Base-by-base conservation (phyloP, 1,139 yeast species). In the Suhomyces atakaporum region DNA sequence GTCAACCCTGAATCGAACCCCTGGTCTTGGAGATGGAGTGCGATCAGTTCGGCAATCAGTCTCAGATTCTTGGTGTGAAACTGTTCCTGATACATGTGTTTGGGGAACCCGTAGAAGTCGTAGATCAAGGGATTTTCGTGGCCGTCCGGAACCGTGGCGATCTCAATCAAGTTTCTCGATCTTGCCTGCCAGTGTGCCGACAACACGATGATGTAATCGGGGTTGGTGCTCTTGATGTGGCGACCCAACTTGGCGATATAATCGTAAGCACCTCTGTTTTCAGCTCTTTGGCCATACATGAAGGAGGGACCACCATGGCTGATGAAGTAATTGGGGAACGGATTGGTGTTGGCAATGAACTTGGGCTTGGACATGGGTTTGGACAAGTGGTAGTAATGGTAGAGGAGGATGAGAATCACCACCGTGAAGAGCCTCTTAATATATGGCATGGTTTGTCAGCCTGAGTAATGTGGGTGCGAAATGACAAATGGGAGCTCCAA, bases 291-390 rank as follows among this genome's bases (percentile, higher is more conserved):
- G 23, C 55, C 53, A 49, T 80, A 74, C 70, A 82, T 75, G 55
- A 84, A 82, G 1, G 82, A 78, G 3, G 94, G 94, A 1, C 89
- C 90, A 3, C 94, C 94, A 59, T 85, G 94, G 22, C 87, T 79
- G 35, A 84, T 54, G 56, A 84, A 85, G 53, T 64, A 81, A 1
- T 80, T 72, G 6, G 94, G 90, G 25, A 51, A 66, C 26, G 69
- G 66, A 8, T 35, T 38, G 7, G 51, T 33, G 29, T 56, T 57
- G 18, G 41, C 42, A 18, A 44, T 36, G 36, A 42, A 35, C 13
- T 16, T 21, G 25, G n/a, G 25, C n/a, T n/a, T n/a, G n/a, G n/a
- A n/a, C n/a, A n/a, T n/a, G n/a, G n/a, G n/a, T n/a, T n/a, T n/a
- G 20, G 5, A 18, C 20, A n/a, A 9, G 24, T 22, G n/a, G n/a